phyloP scores from a whole-genome alignment of 805 yeast species.

The Wickerhamiella dianesei region DNA sequence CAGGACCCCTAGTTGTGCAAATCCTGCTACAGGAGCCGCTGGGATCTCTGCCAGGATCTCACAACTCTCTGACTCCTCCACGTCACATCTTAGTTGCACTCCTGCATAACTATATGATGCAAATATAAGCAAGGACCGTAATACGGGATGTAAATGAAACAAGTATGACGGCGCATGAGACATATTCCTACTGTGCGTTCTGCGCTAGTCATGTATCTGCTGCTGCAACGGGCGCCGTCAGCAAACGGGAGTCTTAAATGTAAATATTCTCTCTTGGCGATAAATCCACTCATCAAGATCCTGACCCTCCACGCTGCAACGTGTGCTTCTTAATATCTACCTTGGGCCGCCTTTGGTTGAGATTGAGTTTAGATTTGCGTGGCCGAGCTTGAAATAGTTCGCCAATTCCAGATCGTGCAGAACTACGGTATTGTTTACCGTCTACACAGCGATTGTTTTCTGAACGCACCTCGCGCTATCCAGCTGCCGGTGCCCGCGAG shows the following conservation, averaged over 20 bases:
- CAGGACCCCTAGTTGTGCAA: too few relatives aligned
- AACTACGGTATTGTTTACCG: too few relatives aligned
- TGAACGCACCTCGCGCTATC: background rate
- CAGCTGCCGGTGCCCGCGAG: background rate
- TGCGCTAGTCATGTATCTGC: background rate
- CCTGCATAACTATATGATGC: background rate
- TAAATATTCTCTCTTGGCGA: background rate
- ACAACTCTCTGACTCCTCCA: background rate
- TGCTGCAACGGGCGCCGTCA: background rate
- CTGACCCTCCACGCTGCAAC: background rate
- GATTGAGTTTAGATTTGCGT: background rate
- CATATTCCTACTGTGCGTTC: background rate
- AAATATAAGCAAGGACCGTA: background rate
- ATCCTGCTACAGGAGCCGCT: too few relatives aligned
- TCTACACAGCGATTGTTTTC: too few relatives aligned
- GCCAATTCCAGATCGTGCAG: background rate
- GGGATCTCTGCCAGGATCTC: background rate
- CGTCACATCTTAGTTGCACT: background rate
- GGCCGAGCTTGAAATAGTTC: background rate
- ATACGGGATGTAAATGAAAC: background rate
- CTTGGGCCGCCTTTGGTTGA: background rate
- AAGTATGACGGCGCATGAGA: background rate
- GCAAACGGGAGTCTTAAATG: background rate
- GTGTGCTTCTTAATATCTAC: background rate
- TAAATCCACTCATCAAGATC: background rate